These are phyloP conservation scores for Wickerhamomyces ciferrii DNA, from an alignment of 805 yeast species.

Conservation along the genomic window DNA sequence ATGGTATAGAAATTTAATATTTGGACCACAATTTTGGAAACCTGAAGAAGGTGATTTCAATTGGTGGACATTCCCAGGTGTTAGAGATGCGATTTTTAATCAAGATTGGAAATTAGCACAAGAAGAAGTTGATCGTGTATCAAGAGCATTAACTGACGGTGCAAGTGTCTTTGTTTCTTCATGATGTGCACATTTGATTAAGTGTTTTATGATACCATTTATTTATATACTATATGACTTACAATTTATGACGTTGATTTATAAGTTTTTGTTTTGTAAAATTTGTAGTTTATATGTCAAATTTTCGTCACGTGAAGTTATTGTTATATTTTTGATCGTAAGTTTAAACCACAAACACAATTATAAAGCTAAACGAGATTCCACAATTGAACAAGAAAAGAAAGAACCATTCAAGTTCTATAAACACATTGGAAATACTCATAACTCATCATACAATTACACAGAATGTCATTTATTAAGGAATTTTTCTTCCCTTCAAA, in stretches of 20 bases:
- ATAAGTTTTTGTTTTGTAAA: not conserved
- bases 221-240: not conserved
- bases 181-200: too few relatives aligned
- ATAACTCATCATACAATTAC: not conserved
- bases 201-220: not conserved
- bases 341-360: not conserved
- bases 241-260: not conserved
- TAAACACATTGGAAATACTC: too few relatives aligned
- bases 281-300: not conserved
- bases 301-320: not conserved
- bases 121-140: constrained; percentile 39
- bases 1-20: constrained; percentile 62
- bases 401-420: too few relatives aligned
- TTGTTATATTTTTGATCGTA: not conserved
- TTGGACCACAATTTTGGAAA: constrained; percentile 62
- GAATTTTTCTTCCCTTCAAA: constrained; percentile 20
- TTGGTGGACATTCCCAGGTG: constrained; percentile 70
- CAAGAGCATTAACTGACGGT: constrained; percentile 27
- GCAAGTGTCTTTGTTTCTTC: constrained; percentile 22
- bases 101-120: constrained; percentile 52
- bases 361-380: not conserved
- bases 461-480: constrained; percentile 22
- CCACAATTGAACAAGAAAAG: not conserved
- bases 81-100: constrained; percentile 58
- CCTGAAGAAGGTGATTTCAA: constrained; percentile 40